phyloP scores from a whole-genome alignment of 2,329 filamentous ascomycete genomes.

The Lachnellula cervina region DNA sequence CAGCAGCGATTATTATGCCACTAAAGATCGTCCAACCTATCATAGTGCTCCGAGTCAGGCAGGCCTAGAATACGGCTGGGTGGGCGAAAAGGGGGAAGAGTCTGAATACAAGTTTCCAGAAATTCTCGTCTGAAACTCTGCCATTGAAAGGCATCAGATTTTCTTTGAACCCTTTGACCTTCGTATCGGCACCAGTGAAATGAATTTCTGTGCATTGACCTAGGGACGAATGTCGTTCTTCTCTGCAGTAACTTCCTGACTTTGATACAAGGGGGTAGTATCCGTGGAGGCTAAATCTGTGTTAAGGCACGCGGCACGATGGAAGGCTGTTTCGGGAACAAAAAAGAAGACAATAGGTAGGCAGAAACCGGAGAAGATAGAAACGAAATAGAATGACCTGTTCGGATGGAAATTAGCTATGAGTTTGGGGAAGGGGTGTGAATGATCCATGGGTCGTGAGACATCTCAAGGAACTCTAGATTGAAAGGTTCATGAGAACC shows the following conservation, averaged over 20 bases:
- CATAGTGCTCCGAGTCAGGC: conserved; percentile 78
- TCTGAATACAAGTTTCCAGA: conserved; percentile 59
- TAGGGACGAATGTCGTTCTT: background rate
- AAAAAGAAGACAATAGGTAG: conserved; percentile 71
- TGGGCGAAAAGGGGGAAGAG: conserved; percentile 81
- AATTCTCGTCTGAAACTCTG: conserved; percentile 72
- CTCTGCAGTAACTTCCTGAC: background rate
- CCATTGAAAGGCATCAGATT: conserved; percentile 71
- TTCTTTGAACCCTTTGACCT: conserved; percentile 52
- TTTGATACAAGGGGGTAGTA: conserved; percentile 9
- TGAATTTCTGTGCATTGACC: background rate
- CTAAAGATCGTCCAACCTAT: conserved; percentile 97
- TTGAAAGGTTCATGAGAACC: too few relatives aligned
- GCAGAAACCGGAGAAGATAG: conserved; percentile 71
- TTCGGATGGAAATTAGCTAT: too few relatives aligned
- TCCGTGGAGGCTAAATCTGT: conserved; percentile 51
- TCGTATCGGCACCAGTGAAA: conserved; percentile 15
- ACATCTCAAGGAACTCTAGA: too few relatives aligned
- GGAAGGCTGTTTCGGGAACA: conserved; percentile 80
- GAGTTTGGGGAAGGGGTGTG: background rate
- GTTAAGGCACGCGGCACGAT: conserved; percentile 61
- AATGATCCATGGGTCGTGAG: background rate
- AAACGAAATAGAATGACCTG: conserved; percentile 85
- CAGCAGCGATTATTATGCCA: conserved; percentile 73
- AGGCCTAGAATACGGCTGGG: conserved; percentile 76